Percentiles rank a stretch among this genome's conserved stretches.
Evolutionary conservation across 495 filamentous ascomycete genomes (phyloP).

Genomic region (Coniosporium apollinis): DNA sequence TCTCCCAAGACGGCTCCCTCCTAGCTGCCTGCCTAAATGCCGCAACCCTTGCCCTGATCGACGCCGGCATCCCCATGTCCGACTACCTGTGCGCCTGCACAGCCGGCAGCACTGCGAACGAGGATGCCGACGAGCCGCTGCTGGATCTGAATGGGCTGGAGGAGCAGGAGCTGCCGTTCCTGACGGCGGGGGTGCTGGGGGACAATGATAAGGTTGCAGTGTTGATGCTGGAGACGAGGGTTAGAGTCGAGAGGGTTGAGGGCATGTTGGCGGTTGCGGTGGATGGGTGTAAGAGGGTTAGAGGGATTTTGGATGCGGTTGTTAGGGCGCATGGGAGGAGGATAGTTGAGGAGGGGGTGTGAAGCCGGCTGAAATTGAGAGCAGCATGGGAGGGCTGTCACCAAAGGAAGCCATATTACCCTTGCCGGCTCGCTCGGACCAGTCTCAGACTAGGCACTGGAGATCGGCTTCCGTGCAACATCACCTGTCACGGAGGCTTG

Average conservation of each 20-base stretch:
- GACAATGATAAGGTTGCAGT: conserved; percentile 56
- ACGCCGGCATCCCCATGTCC: conserved; percentile 87
- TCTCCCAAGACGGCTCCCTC: conserved; percentile 81
- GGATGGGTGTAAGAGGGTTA: conserved; percentile 78
- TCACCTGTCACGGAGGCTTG: too few relatives aligned
- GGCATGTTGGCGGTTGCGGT: conserved; percentile 82
- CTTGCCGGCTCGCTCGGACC: too few relatives aligned
- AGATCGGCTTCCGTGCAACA: too few relatives aligned
- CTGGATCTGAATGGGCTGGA: conserved; percentile 75
- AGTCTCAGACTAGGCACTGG: too few relatives aligned
- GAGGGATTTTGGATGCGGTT: conserved; percentile 55
- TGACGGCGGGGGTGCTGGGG: conserved; percentile 61
- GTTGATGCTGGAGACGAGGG: conserved; percentile 67
- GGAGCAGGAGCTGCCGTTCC: conserved; percentile 74
- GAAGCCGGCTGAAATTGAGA: too few relatives aligned
- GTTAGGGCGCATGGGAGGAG: conserved; percentile 48
- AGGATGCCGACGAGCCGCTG: conserved; percentile 63
- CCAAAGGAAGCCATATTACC: too few relatives aligned
- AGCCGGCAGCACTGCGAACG: conserved; percentile 54
- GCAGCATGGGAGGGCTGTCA: too few relatives aligned
- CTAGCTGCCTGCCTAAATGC: conserved; percentile 85
- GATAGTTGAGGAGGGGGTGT: conserved; percentile 49
- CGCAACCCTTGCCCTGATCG: conserved; percentile 77
- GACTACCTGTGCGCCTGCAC: conserved; percentile 84
- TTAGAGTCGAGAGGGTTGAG: conserved; percentile 63